Conservation (phyloP, 331 rosid genomes). For the Rosa hybrid region DNA sequence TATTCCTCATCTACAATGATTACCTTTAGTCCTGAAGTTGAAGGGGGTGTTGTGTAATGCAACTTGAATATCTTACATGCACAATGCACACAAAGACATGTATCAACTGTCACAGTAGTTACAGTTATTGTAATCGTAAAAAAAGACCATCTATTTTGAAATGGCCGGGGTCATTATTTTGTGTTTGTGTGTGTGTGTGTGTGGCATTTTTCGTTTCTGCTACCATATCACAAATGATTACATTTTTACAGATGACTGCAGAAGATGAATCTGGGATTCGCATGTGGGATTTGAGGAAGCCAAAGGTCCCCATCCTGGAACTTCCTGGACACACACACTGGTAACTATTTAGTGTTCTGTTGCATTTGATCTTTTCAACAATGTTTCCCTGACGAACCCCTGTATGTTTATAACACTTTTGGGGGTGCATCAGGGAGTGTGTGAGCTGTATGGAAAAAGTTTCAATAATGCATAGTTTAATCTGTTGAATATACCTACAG, state of each 20-base stretch:
- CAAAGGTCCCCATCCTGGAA: constrained; percentile 71
- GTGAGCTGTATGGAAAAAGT: not conserved
- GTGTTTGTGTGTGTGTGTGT: not conserved
- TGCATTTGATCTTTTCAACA: constrained; percentile 22
- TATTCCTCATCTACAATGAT: not conserved
- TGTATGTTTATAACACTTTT: not conserved
- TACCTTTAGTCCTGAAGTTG: not conserved
- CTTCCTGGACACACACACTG: constrained; percentile 97
- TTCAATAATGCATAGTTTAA: constrained; percentile 13
- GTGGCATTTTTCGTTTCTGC: not conserved
- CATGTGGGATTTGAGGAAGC: constrained; percentile 92
- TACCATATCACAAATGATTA: not conserved
- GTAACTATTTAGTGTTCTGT: constrained; percentile 40
- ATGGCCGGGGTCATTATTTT: not conserved
- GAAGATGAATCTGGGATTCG: constrained; percentile 88
- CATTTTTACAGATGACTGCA: constrained; percentile 70
- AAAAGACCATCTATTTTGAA: not conserved
- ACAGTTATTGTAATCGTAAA: not conserved
- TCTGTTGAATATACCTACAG: constrained; percentile 49
- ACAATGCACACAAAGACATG: not conserved
- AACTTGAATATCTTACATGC: constrained; percentile 1
- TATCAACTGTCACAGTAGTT: not conserved
- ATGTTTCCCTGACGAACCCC: constrained; percentile 22
- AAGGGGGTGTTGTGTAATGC: not conserved
- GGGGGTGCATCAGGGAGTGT: not conserved